A percentile compares a stretch with the other conserved stretches of the same genome.
phyloP scores from a whole-genome alignment of 352 stramenopile species.

The Phytophthora agathidicida region DNA sequence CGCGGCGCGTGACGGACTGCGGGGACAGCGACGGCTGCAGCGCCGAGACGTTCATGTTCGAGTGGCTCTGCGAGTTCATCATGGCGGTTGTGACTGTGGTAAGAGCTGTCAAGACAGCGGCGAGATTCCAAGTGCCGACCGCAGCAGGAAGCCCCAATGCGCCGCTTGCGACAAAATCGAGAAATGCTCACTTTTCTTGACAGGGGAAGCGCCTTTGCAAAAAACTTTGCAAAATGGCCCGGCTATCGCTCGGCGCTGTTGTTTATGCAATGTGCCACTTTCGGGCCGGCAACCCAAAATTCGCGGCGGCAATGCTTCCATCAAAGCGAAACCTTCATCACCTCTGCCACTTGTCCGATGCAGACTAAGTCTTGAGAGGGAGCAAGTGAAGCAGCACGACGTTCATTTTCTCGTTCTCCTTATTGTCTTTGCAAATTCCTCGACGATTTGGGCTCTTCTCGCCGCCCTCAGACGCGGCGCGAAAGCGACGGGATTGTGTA shows the following conservation, averaged over 20 bases:
- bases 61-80: slow-evolving; percentile 36
- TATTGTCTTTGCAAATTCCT: slow-evolving; percentile 17
- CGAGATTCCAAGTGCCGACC: slow-evolving; percentile 6
- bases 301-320: too few species aligned
- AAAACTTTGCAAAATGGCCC: slow-evolving; percentile 5
- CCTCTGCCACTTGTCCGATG: too few species aligned
- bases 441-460: background rate
- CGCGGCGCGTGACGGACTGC: slow-evolving; percentile 44
- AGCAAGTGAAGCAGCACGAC: too few species aligned
- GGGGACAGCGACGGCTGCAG: slow-evolving; percentile 50
- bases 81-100: background rate
- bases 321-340: too few species aligned
- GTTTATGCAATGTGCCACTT: slow-evolving; percentile 21
- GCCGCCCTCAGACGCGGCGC: background rate
- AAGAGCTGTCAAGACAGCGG: background rate
- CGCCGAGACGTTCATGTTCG: slow-evolving; percentile 43
- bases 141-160: slow-evolving; percentile 19
- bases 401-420: too few species aligned
- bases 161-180: slow-evolving; percentile 25
- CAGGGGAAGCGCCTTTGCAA: background rate
- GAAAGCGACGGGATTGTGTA: background rate
- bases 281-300: too few species aligned
- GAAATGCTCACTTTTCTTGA: slow-evolving; percentile 21
- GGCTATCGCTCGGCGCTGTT: slow-evolving; percentile 7
- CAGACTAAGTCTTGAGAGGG: too few species aligned